Conservation (phyloP, 2,329 filamentous ascomycete species). For the Lomentospora prolificans region DNA sequence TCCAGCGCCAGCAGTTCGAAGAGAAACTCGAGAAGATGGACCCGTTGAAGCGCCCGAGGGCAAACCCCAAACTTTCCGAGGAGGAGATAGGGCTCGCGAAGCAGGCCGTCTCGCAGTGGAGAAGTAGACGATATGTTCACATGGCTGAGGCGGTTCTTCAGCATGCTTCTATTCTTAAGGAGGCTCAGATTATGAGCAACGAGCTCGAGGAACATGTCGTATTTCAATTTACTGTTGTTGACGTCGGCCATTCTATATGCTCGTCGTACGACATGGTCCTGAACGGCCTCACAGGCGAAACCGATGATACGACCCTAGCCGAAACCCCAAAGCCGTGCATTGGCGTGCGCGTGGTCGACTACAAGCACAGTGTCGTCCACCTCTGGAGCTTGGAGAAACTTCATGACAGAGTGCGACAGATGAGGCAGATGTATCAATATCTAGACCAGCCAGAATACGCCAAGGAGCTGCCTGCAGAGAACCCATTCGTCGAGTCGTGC, state of each 20-base stretch:
- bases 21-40: conserved; percentile 71
- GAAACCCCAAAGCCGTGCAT: conserved; percentile 81
- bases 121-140: conserved; percentile 73
- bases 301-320: conserved; percentile 71
- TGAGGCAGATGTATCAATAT: conserved; percentile 97
- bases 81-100: conserved; percentile 63
- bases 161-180: conserved; percentile 79
- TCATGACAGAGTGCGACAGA: conserved; percentile 73
- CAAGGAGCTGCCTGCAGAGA: conserved; percentile 83
- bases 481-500: conserved; percentile 84
- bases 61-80: conserved; percentile 56
- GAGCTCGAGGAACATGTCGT: conserved; percentile 87
- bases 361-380: conserved; percentile 74
- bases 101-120: conserved; percentile 64
- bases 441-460: conserved; percentile 91
- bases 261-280: conserved; percentile 96
- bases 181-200: conserved; percentile 96
- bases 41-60: conserved; percentile 49
- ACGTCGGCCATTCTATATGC: conserved; percentile 75
- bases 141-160: conserved; percentile 91
- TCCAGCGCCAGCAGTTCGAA: conserved; percentile 78
- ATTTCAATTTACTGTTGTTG: conserved; percentile 90
- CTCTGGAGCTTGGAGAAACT: conserved; percentile 94
- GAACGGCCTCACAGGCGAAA: conserved; percentile 79
- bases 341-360: conserved; percentile 83